phyloP scores from a whole-genome alignment of 371 early-diverging fungal species.

The Apophysomyces sp. region DNA sequence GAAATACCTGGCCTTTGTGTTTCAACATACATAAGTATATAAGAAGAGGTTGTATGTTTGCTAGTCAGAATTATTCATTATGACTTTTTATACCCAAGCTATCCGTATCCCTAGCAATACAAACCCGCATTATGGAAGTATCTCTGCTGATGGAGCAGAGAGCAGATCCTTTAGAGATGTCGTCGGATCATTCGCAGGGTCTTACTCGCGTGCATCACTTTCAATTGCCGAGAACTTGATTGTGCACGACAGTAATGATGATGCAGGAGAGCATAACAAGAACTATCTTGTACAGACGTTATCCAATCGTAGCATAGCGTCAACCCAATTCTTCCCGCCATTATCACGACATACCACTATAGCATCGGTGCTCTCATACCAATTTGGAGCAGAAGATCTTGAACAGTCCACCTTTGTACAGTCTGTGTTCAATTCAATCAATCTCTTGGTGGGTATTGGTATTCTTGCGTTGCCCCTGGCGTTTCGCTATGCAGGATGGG shows the following conservation, averaged over 20 bases:
- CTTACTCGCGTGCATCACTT: slow-evolving; percentile 15
- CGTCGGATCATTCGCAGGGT: slow-evolving; percentile 17
- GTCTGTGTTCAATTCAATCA: slow-evolving; percentile 57
- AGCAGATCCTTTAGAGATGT: slow-evolving; percentile 1
- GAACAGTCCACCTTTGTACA: slow-evolving; percentile 27
- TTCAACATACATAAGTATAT: too few relatives aligned
- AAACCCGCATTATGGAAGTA: background rate
- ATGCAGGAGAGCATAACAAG: background rate
- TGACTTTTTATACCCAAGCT: too few relatives aligned
- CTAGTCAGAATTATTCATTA: too few relatives aligned
- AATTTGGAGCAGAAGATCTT: slow-evolving; percentile 3
- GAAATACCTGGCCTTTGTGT: too few relatives aligned
- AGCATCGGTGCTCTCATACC: slow-evolving; percentile 11
- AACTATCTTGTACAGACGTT: background rate
- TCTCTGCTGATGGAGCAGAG: background rate
- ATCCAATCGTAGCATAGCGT: background rate
- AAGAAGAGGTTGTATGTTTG: too few relatives aligned
- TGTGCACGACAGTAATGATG: background rate
- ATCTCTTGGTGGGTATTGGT: slow-evolving; percentile 63
- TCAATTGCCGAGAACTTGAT: slow-evolving; percentile 24
- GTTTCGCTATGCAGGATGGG: slow-evolving; percentile 45
- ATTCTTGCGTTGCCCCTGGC: slow-evolving; percentile 41
- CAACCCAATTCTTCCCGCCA: background rate
- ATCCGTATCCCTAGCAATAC: too few relatives aligned
- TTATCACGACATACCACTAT: slow-evolving; percentile 14